Evolutionary conservation across 2,329 filamentous ascomycete species (phyloP).

Genomic region (Geosmithia flava): DNA sequence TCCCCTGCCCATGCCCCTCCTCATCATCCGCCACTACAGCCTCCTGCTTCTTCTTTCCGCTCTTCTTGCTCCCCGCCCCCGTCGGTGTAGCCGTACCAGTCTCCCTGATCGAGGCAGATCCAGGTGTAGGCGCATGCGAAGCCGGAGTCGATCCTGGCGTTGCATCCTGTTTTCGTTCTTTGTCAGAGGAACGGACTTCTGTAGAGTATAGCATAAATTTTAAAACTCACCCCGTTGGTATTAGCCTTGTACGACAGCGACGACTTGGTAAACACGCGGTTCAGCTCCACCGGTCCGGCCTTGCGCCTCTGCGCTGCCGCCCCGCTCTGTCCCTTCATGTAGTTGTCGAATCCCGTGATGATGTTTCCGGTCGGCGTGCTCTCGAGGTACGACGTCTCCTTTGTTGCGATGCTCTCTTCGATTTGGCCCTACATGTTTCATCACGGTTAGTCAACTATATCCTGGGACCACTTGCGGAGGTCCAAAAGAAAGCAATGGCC

Average conservation of each 20-base stretch:
- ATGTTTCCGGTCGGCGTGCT: conserved; percentile 87
- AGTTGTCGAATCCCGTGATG: conserved; percentile 94
- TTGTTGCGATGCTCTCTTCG: conserved; percentile 74
- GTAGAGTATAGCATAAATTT: not conserved
- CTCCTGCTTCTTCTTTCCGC: conserved; percentile 40
- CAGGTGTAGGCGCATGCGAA: conserved; percentile 39
- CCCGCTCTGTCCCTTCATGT: conserved; percentile 78
- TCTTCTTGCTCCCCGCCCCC: conserved; percentile 29
- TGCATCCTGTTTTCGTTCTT: conserved; percentile 18
- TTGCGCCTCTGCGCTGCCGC: conserved; percentile 51
- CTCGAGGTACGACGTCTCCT: conserved; percentile 82
- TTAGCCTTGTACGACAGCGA: conserved; percentile 48
- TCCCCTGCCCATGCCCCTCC: conserved; percentile 41
- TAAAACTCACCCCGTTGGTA: conserved; percentile 10
- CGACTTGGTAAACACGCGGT: conserved; percentile 60
- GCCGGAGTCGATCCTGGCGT: conserved; percentile 33
- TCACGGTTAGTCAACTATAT: not conserved
- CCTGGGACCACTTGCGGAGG: not conserved
- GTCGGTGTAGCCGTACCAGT: conserved; percentile 37
- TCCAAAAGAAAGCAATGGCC: not conserved
- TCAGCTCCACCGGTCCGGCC: conserved; percentile 52
- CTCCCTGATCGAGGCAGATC: conserved; percentile 40
- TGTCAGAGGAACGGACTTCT: not conserved
- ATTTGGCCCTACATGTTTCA: conserved; percentile 19
- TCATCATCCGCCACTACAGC: conserved; percentile 33